A percentile compares a stretch with the other conserved stretches of the same genome.
Conservation (phyloP, 78 protist genomes). For the Monosiga brevicollis region DNA sequence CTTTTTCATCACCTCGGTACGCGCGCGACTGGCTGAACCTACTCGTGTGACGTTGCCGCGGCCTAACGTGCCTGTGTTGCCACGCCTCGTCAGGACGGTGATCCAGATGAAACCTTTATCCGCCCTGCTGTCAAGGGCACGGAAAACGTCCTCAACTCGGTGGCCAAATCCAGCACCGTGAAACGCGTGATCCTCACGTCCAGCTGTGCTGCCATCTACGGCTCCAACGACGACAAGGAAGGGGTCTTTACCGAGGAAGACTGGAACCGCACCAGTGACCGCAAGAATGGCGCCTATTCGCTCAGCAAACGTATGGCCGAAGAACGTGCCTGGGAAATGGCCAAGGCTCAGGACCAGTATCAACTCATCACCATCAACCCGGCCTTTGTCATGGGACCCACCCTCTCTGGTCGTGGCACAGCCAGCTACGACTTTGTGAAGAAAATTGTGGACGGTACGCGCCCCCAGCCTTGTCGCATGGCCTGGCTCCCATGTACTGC, state of each 20-base stretch:
- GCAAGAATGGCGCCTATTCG: slow-evolving; percentile 4
- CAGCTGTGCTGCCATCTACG: background rate
- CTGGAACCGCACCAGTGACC: background rate
- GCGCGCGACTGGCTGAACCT: too few relatives aligned
- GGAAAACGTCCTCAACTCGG: slow-evolving; percentile 10
- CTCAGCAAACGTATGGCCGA: slow-evolving; percentile 27
- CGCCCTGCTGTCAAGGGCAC: slow-evolving; percentile 40
- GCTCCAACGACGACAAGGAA: background rate
- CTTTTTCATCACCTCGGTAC: background rate
- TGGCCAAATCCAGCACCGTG: slow-evolving; percentile 1
- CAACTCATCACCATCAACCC: slow-evolving; percentile 34
- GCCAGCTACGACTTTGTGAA: background rate
- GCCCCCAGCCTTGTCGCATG: too few relatives aligned
- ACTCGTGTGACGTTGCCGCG: background rate
- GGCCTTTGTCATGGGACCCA: slow-evolving; percentile 16
- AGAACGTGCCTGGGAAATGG: background rate
- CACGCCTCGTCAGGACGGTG: background rate
- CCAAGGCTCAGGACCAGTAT: background rate
- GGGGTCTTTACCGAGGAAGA: slow-evolving; percentile 21
- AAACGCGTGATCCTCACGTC: slow-evolving; percentile 25
- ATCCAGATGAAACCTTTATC: background rate
- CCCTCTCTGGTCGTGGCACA: background rate
- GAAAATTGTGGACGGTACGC: too few relatives aligned
- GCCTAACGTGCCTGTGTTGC: background rate
- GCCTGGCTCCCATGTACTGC: background rate